Evolutionary conservation across 169 alveolate species (phyloP).

Genomic region (Plasmodium fragile): DNA sequence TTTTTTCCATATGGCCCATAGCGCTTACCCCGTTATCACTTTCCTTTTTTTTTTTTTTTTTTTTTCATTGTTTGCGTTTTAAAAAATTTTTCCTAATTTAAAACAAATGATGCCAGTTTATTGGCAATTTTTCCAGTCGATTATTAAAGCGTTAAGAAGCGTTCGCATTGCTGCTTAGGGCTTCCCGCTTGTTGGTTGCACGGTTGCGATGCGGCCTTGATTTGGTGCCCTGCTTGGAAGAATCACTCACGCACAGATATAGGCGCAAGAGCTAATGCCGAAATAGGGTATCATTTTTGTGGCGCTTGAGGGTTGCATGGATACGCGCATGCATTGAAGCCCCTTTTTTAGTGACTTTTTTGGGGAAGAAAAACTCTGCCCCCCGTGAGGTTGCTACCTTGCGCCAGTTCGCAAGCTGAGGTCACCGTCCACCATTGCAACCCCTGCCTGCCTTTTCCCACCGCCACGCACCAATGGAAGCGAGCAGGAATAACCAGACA

Average conservation of each 20-base stretch:
- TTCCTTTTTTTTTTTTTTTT: not conserved
- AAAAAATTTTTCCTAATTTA: not conserved
- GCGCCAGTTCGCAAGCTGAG: not conserved
- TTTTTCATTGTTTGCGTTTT: not conserved
- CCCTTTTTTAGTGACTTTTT: not conserved
- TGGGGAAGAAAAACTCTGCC: not conserved
- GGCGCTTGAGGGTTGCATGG: not conserved
- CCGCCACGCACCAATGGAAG: constrained; percentile 2
- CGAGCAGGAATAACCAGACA: not conserved
- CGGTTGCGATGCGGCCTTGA: not conserved
- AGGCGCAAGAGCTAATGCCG: not conserved
- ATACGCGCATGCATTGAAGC: not conserved
- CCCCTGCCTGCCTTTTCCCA: not conserved
- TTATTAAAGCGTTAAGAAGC: not conserved
- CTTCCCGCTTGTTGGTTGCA: not conserved
- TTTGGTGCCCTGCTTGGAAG: not conserved
- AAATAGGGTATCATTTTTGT: not conserved
- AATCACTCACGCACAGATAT: not conserved
- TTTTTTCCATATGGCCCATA: not conserved
- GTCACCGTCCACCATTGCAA: not conserved
- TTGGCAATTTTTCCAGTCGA: not conserved
- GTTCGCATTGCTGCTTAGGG: not conserved
- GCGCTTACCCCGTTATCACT: not conserved
- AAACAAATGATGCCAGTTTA: not conserved
- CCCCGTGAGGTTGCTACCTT: not conserved